Base-by-base conservation (phyloP, 495 filamentous ascomycete genomes). In the Neurospora tetrasperma region DNA sequence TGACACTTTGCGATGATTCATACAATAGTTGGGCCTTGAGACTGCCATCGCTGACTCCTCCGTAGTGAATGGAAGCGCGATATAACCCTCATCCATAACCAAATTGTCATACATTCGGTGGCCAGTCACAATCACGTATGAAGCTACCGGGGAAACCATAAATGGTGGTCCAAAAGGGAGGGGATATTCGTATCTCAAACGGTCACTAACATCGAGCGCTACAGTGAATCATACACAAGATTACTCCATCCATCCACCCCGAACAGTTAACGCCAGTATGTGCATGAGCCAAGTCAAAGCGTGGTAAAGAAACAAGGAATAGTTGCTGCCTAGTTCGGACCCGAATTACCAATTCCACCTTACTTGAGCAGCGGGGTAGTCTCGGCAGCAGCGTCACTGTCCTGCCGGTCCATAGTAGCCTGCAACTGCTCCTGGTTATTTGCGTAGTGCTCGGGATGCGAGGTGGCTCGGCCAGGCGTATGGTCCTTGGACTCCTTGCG, bases 301-400 rank as follows among this genome's bases (percentile, higher is more conserved):
- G n/a, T 16, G 6, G 11, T 66, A 7, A 66, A 38, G 27, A 35
- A 66, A 66, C 27, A 66, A 35, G 6, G 6, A 35, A 18, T 27
- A 14, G 11, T 18, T 31, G 14, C 54, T 35, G 77, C 75, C 66
- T 79, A 80, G 69, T 77, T 77, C 54, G 72, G 42, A 27, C 78
- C 74, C 31, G 79, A 71, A 31, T 79, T 73, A 38, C 81, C 82
- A 38, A 79, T 78, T 48, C 83, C 80, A 23, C 80, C 82, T 2
- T 80, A 80, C 23, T 75, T 78, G 14, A 86, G 73, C 38, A 86
- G 76, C 14, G 84, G 84, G 20, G 83, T 78, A 39, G 82, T 83
- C 70, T 85, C 84, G 46, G 79, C 79, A 11, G 81, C 80, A 1
- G 78, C 80, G 43, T 84, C 81, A 35, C 80, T 78, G 8, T 82